Conservation (phyloP, 2,329 filamentous ascomycete genomes). For the Botrytis paeoniae region DNA sequence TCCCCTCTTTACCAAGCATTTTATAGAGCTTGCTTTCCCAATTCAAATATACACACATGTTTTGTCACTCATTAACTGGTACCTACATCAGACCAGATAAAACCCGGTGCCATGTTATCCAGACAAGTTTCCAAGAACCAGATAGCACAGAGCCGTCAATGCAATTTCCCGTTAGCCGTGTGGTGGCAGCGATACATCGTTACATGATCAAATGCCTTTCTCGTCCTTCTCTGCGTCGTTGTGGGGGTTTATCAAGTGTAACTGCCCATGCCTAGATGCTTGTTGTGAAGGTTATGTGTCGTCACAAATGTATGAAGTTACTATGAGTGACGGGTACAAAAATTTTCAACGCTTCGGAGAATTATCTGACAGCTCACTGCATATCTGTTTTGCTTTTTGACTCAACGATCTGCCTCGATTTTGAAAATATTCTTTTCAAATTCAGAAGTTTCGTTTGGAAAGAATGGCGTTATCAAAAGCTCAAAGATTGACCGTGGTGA, state of each 20-base stretch:
- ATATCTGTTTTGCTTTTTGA: constrained; percentile 18
- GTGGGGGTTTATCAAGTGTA: constrained; percentile 11
- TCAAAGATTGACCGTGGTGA: constrained; percentile 39
- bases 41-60: constrained; percentile 11
- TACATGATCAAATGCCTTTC: constrained; percentile 18
- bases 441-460: background rate
- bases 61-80: constrained; percentile 14
- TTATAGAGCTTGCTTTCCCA: constrained; percentile 4
- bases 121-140: constrained; percentile 14
- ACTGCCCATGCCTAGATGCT: constrained; percentile 10
- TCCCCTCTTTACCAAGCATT: constrained; percentile 12
- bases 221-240: constrained; percentile 11
- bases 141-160: constrained; percentile 16
- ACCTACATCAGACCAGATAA: constrained; percentile 18
- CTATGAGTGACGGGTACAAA: constrained; percentile 2
- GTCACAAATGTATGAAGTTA: background rate
- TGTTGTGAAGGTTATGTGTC: constrained; percentile 3
- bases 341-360: constrained; percentile 15
- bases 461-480: constrained; percentile 18
- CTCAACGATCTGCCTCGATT: constrained; percentile 16
- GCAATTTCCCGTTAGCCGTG: constrained; percentile 20
- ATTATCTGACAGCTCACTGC: constrained; percentile 16
- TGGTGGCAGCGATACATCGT: constrained; percentile 7
- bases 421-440: background rate
- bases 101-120: constrained; percentile 15